Conservation (phyloP, 805 yeast species). For the Wickerhamomyces bisporus region DNA sequence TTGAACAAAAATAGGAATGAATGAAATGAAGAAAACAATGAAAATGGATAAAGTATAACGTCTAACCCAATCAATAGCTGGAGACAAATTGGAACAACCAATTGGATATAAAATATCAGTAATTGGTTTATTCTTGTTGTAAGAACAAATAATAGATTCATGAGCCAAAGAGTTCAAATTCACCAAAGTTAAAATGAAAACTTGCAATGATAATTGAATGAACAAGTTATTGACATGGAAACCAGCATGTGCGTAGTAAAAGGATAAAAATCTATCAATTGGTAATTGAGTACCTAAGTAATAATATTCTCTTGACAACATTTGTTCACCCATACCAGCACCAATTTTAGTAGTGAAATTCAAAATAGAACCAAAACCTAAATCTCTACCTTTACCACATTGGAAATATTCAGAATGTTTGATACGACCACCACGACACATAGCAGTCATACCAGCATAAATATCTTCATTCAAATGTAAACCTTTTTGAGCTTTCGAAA, state of each 20-base stretch:
- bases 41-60: slow-evolving; percentile 77
- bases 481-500: slow-evolving; percentile 83
- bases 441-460: slow-evolving; percentile 82
- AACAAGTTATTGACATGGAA: slow-evolving; percentile 79
- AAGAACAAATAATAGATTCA: slow-evolving; percentile 64
- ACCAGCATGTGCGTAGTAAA: slow-evolving; percentile 84
- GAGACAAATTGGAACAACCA: slow-evolving; percentile 71
- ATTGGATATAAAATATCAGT: slow-evolving; percentile 61
- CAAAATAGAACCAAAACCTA: slow-evolving; percentile 81
- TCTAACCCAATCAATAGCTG: slow-evolving; percentile 76
- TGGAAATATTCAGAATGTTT: slow-evolving; percentile 85
- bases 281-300: slow-evolving; percentile 79
- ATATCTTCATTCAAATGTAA: slow-evolving; percentile 84
- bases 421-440: slow-evolving; percentile 81
- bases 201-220: slow-evolving; percentile 69
- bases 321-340: slow-evolving; percentile 92
- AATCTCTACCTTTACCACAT: slow-evolving; percentile 89
- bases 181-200: slow-evolving; percentile 64
- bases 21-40: slow-evolving; percentile 76
- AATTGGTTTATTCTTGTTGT: slow-evolving; percentile 58
- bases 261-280: slow-evolving; percentile 73
- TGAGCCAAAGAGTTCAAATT: slow-evolving; percentile 71
- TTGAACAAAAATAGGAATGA: slow-evolving; percentile 72
- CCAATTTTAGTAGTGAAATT: slow-evolving; percentile 86
- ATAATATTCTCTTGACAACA: slow-evolving; percentile 78